Base-by-base conservation (phyloP, 2,329 filamentous ascomycete species). In the Ilyonectria sp. region DNA sequence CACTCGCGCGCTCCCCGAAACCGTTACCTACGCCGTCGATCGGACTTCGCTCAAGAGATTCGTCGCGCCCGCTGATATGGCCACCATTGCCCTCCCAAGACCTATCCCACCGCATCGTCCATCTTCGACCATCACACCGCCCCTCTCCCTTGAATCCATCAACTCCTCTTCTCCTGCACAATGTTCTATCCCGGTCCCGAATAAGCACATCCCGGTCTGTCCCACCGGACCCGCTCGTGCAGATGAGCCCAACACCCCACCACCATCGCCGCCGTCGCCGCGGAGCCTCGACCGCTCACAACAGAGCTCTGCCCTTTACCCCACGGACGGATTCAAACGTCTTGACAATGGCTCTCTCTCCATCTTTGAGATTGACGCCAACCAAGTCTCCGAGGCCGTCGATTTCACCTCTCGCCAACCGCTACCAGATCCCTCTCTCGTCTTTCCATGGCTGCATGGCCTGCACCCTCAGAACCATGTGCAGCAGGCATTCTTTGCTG, bases 401-500 rank as follows among this genome's bases (percentile, higher is more conserved):
- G 90, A 97, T 71, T 89, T 95, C 75, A 84, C 90, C 66, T 89
- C 95, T 3, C 88, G 90, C 2, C 94, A 97, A 76, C 92, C 94
- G 1, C 85, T 98, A 26, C 95, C 96, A 7, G 91, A 95, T 63
- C 91, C 96, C 0, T 89, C 92, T n/a, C 87, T 91, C 68, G 93
- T 98, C 69, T 99, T 98, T 76, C 96, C 96, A 2, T 99, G 96
- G 96, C 86, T 98, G 26, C 96, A 99, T 82, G 96, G 96, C 26
- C 84, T 98, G 46, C 95, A 98, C 76, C 91, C 93, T 0, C 90
- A 92, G 68, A 99, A 99, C 77, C 91, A 94, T 68, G 88, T 97
- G 60, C 96, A 99, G 77, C 88, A 96, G 68, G 89, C 93, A 7
- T 98, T 98, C 84, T 98, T 99, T 79, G 90, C 91, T 58, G 91